Conservation (phyloP, 202 grass and related monocot genomes). For the Saccharum hybrid region DNA sequence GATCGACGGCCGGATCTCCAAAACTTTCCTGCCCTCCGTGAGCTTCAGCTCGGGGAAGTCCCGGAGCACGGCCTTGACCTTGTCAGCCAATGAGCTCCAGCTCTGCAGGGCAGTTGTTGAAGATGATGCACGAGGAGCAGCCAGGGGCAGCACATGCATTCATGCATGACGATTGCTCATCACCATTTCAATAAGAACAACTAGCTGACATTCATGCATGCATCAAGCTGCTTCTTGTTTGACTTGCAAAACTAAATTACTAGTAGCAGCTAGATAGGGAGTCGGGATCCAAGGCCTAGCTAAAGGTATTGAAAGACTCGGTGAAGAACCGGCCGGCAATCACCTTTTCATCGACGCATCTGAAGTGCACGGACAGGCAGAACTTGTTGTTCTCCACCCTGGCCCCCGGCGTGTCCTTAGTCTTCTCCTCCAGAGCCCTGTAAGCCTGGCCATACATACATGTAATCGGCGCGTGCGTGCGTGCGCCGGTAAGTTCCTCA, state of each 20-base stretch:
- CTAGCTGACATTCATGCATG: background rate
- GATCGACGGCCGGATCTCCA: constrained; percentile 64
- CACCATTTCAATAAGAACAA: constrained; percentile 6
- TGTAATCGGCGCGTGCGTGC: constrained; percentile 10
- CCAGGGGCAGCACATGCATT: background rate
- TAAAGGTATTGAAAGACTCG: constrained; percentile 34
- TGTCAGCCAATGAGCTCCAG: constrained; percentile 64
- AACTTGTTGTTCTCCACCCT: constrained; percentile 88
- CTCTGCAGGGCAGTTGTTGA: constrained; percentile 54
- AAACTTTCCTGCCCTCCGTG: constrained; percentile 70
- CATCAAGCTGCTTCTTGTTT: constrained; percentile 35
- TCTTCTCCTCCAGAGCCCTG: constrained; percentile 52
- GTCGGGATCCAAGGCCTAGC: constrained; percentile 5
- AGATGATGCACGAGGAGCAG: background rate
- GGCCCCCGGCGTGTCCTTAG: constrained; percentile 51
- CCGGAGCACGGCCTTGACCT: constrained; percentile 62
- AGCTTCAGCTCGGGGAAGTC: constrained; percentile 67
- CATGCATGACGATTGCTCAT: background rate
- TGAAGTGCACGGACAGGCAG: constrained; percentile 82
- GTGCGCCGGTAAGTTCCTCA: constrained; percentile 26
- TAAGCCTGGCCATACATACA: constrained; percentile 47
- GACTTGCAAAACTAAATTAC: constrained; percentile 33
- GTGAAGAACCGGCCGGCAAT: background rate
- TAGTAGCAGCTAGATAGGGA: background rate
- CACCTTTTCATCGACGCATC: constrained; percentile 80